These are phyloP conservation scores for Botrytis hyacinthi DNA, from an alignment of 2,329 filamentous ascomycete species.

Conservation along the genomic window DNA sequence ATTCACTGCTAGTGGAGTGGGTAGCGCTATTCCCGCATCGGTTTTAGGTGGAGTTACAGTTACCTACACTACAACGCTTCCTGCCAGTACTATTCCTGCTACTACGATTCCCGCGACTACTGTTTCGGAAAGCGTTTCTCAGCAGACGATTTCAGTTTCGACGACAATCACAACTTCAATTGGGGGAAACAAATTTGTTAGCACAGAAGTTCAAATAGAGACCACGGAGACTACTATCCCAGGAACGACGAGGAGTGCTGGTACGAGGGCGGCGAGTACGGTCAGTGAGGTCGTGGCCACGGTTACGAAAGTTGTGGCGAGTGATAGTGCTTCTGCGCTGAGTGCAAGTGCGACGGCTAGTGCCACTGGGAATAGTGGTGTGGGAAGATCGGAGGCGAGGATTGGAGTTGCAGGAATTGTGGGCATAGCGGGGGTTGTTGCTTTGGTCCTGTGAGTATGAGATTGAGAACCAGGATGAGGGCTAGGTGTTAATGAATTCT, in stretches of 20 bases:
- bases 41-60: slow-evolving; percentile 43
- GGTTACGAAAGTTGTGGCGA: slow-evolving; percentile 19
- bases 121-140: not conserved
- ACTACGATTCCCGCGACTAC: slow-evolving; percentile 22
- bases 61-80: slow-evolving; percentile 34
- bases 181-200: not conserved
- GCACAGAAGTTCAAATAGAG: not conserved
- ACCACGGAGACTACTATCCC: slow-evolving; percentile 26
- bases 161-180: not conserved
- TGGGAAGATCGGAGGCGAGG: not conserved
- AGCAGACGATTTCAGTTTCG: not conserved
- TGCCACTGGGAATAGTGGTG: slow-evolving; percentile 10
- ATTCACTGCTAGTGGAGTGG: slow-evolving; percentile 47
- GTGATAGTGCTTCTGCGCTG: not conserved
- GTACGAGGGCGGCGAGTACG: slow-evolving; percentile 17
- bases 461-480: not conserved
- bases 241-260: slow-evolving; percentile 21
- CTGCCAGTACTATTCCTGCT: slow-evolving; percentile 28
- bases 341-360: slow-evolving; percentile 6
- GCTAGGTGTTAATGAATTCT: not conserved
- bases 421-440: not conserved
- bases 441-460: not conserved
- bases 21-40: slow-evolving; percentile 46
- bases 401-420: not conserved
- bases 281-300: slow-evolving; percentile 14